These are phyloP conservation scores for Boletales sp. DNA, from an alignment of 768 basidiomycete genomes.

Conservation along the genomic window DNA sequence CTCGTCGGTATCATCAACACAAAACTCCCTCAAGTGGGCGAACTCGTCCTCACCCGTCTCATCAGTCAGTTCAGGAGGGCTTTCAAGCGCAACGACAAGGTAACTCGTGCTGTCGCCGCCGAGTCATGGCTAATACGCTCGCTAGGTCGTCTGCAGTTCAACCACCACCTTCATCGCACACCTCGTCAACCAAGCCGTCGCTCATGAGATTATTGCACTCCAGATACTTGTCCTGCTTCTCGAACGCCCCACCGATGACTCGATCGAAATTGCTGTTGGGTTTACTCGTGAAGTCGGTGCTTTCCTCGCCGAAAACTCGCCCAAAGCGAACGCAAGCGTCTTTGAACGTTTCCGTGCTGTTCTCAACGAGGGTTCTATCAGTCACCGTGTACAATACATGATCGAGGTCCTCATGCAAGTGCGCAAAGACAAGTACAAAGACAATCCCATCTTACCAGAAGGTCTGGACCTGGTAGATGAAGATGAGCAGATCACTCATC, in stretches of 20 bases:
- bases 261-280: conserved; percentile 96
- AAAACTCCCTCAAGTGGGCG: conserved; percentile 94
- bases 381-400: conserved; percentile 98
- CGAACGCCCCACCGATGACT: conserved; percentile 94
- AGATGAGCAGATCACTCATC: conserved; percentile 96
- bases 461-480: conserved; percentile 96
- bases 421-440: conserved; percentile 98
- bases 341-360: conserved; percentile 97
- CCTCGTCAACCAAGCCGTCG: conserved; percentile 90
- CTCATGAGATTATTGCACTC: conserved; percentile 90
- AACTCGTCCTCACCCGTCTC: conserved; percentile 81
- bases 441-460: conserved; percentile 92
- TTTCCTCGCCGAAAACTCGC: conserved; percentile 88
- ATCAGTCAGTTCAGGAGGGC: conserved; percentile 93
- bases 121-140: not conserved
- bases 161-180: conserved; percentile 90
- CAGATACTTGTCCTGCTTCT: conserved; percentile 95
- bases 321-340: conserved; percentile 91
- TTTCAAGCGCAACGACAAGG: conserved; percentile 98
- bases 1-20: conserved; percentile 95
- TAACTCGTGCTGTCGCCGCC: conserved; percentile 21
- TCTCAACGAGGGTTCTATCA: conserved; percentile 91
- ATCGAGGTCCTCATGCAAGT: conserved; percentile 99
- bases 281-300: conserved; percentile 98
- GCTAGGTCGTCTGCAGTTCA: conserved; percentile 87